phyloP scores from a whole-genome alignment of 2,329 filamentous ascomycete genomes.

The Colletotrichum neosansevieriae region DNA sequence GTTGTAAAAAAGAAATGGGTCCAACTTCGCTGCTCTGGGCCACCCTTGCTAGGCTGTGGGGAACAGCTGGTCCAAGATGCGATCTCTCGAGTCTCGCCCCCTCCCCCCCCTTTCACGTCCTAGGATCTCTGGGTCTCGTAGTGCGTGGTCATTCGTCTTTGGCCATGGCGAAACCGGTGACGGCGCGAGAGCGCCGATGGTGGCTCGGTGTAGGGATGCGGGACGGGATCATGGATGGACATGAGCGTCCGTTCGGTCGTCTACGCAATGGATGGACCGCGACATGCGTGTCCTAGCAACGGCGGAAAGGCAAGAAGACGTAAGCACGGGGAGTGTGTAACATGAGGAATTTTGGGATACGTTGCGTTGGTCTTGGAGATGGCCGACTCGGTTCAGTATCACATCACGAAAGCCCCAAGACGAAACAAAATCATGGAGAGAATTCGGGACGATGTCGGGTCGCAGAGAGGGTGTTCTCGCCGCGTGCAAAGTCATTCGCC shows the following conservation, averaged over 20 bases:
- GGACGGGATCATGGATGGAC: neutral
- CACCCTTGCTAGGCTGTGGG: neutral
- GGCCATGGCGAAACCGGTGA: slow-evolving; percentile 15
- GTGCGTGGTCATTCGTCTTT: neutral
- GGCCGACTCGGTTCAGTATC: neutral
- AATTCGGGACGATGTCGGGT: slow-evolving; percentile 19
- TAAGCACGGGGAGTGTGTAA: slow-evolving; percentile 6
- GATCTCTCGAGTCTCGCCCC: slow-evolving; percentile 8
- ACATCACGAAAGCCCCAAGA: neutral
- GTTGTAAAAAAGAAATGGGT: slow-evolving; percentile 10
- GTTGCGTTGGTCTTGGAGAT: too few species aligned
- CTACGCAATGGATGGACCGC: slow-evolving; percentile 22
- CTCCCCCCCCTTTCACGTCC: slow-evolving; percentile 9
- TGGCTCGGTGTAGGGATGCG: slow-evolving; percentile 8
- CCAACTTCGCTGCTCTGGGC: too few species aligned
- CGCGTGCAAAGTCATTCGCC: slow-evolving; percentile 22
- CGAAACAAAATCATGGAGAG: slow-evolving; percentile 13
- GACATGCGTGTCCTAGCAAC: slow-evolving; percentile 23
- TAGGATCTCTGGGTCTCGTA: slow-evolving; percentile 14
- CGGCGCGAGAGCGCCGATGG: slow-evolving; percentile 23
- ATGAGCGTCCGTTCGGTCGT: slow-evolving; percentile 27
- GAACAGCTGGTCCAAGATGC: slow-evolving; percentile 13
- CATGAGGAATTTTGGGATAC: neutral
- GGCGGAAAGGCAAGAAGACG: slow-evolving; percentile 16
- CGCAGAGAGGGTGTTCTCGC: neutral